A percentile compares a stretch with the other conserved stretches of the same genome.
These are phyloP conservation scores for Leccinum subfulvum DNA, from an alignment of 1,284 basidiomycete species.

Conservation along the genomic window DNA sequence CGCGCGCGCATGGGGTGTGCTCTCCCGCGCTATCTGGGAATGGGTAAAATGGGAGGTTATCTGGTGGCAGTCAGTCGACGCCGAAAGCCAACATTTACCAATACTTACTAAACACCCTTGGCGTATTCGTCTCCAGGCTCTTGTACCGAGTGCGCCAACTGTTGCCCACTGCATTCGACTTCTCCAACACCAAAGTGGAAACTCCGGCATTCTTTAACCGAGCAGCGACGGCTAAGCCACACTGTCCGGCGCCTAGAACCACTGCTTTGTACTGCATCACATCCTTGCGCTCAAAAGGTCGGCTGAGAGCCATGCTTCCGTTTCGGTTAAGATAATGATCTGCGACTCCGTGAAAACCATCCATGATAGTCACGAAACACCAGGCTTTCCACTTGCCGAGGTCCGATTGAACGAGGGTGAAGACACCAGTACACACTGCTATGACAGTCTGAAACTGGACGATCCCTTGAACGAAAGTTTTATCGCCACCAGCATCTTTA, in stretches of 20 bases:
- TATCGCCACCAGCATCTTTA: constrained; percentile 1
- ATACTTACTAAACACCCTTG: constrained; percentile 15
- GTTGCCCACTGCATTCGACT: constrained; percentile 10
- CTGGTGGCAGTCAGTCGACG: constrained; percentile 1
- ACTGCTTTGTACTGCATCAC: constrained; percentile 12
- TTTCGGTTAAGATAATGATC: constrained; percentile 1
- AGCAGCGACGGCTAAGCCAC: constrained; percentile 20
- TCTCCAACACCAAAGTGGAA: constrained; percentile 17
- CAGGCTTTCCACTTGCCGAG: constrained; percentile 17
- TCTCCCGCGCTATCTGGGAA: constrained; percentile 13
- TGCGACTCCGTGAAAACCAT: constrained; percentile 8
- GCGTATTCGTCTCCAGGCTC: constrained; percentile 18
- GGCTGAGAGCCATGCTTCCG: background rate
- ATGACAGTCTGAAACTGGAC: constrained; percentile 15
- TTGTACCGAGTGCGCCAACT: constrained; percentile 22
- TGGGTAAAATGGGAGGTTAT: constrained; percentile 14
- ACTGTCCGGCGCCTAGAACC: constrained; percentile 22
- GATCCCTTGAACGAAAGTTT: constrained; percentile 15
- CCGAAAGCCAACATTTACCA: background rate
- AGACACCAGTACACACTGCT: constrained; percentile 18
- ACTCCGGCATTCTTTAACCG: constrained; percentile 17
- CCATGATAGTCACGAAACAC: constrained; percentile 19
- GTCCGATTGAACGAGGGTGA: constrained; percentile 10
- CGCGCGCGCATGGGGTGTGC: constrained; percentile 3
- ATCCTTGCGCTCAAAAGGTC: constrained; percentile 1